Conservation (phyloP, 805 yeast species). For the Ogataea paradorogensis region DNA sequence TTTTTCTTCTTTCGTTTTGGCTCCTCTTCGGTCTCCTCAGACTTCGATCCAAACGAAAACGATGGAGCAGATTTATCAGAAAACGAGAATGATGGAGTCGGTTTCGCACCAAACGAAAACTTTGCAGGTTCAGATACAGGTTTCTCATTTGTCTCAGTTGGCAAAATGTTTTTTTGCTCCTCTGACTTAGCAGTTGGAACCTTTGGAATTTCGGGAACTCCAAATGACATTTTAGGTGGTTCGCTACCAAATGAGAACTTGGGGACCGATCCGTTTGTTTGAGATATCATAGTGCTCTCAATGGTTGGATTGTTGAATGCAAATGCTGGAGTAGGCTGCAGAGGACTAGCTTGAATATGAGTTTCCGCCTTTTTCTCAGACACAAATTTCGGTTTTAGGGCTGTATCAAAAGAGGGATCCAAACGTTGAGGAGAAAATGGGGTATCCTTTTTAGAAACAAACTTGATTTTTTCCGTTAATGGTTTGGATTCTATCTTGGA, state of each 20-base stretch:
- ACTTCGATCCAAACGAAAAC: not conserved
- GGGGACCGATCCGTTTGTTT: not conserved
- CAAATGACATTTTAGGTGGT: not conserved
- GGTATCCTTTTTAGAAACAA: constrained; percentile 15
- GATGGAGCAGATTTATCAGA: too few relatives aligned
- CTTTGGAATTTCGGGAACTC: not conserved
- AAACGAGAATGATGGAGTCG: too few relatives aligned
- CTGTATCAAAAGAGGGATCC: constrained; percentile 18
- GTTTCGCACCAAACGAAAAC: not conserved
- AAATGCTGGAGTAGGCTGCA: constrained; percentile 9
- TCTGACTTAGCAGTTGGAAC: not conserved
- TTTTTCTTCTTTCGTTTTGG: constrained; percentile 1
- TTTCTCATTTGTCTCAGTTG: too few relatives aligned
- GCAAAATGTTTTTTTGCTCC: too few relatives aligned
- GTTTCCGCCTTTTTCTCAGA: constrained; percentile 4
- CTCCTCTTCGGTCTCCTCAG: not conserved
- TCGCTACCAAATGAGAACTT: not conserved
- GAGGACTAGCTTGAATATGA: not conserved
- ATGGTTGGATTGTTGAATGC: not conserved
- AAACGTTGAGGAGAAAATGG: constrained; percentile 16
- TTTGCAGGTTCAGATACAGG: not conserved
- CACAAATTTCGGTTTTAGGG: constrained; percentile 16
- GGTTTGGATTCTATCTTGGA: constrained; percentile 11
- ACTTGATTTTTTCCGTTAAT: constrained; percentile 25
- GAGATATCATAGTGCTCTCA: not conserved